Base-by-base conservation (phyloP, 371 early-diverging fungal genomes). In the Actinomucor elegans region DNA sequence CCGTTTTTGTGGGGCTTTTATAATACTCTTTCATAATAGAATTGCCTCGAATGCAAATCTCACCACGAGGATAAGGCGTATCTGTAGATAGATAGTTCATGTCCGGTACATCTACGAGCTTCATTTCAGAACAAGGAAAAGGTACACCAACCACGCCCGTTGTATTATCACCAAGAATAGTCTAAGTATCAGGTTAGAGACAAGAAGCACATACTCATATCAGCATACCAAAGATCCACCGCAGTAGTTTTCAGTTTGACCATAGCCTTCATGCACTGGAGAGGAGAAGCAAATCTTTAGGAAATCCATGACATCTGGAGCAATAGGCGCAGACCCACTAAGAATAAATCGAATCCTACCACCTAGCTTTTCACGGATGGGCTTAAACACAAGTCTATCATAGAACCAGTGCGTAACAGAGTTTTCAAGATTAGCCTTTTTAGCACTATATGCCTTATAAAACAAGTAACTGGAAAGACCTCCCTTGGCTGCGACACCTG, bases 191-290 rank as follows among this genome's bases (percentile, higher is more conserved):
- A n/a, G 5, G 5, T n/a, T 10, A 14, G 1, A 34, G 10, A 34
- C 4, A n/a, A n/a, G 11, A 4, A 5, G 15, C 10, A n/a, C 15
- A 14, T 34, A 34, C 6, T 5, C 28, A 2, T 26, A 17, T 26
- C 9, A 17, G 26, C 49, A 27, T 55, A 65, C 79, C 68, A 75
- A 96, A 28, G 37, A 15, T 5, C 26, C 34, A n/a, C 27, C 31
- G n/a, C 15, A 59, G 57, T 55, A 65, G 66, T 69, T 73, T 52
- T 73, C 73, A 14, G 73, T 73, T 44, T 94, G 84, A 29, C 97
- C 97, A 69, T 91, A 97, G 5, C 93, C 95, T 83, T 99, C 99
- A 61, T 91, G 88, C 94, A 60, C 94, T 91, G 32, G 94, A 80
- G 64, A 97, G 80, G n/a, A 89, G 86, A 73, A 90, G 89, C 37